Evolutionary conservation across 2,329 filamentous ascomycete species (phyloP), one percentile per base, ranked within the genome.

Genomic region (Penicillium sp.): DNA sequence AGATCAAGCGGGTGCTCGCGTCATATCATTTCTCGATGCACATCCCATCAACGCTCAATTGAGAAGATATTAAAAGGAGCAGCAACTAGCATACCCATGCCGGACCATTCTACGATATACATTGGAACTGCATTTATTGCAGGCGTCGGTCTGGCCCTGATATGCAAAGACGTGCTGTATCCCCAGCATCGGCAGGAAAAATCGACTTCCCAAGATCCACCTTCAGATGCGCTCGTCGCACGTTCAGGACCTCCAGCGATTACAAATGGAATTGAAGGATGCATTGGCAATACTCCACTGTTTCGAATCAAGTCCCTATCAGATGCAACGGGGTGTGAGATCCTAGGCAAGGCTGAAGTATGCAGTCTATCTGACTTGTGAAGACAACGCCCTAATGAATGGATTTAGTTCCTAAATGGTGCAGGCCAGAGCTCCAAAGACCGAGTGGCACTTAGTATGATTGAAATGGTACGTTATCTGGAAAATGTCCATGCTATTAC

Each of bases 351-450:
- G 71, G 89, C 89, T 40, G 93, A 98, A 68, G 78, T 79, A 68
- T 46, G 58, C 47, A 32, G n/a, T 18, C 10, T 7, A 20, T 24
- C 16, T 34, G 10, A 14, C 8, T 11, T 29, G 18, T 23, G 18
- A 24, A 23, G n/a, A 39, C 11, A 32, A 34, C 16, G 32, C 10
- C 20, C 36, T 54, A 31, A 42, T 40, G 23, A 41, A 28, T 5
- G 35, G 35, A n/a, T 6, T 32, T 54, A 79, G 78, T 94, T 95
- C 64, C 79, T 98, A 44, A 97, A 98, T 71, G 93, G 90, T 40
- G 91, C 90, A 3, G 93, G 93, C 13, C 87, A 88, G 60, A 93
- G 87, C 58, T 90, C 93, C 32, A 98, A 98, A 69, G 93, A 98
- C 69, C 82, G 93, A 43, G 93, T 98, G 11, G 93, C 93, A 1